These are phyloP conservation scores for Picea abies DNA, from an alignment of 83 land plant species.

Conservation along the genomic window DNA sequence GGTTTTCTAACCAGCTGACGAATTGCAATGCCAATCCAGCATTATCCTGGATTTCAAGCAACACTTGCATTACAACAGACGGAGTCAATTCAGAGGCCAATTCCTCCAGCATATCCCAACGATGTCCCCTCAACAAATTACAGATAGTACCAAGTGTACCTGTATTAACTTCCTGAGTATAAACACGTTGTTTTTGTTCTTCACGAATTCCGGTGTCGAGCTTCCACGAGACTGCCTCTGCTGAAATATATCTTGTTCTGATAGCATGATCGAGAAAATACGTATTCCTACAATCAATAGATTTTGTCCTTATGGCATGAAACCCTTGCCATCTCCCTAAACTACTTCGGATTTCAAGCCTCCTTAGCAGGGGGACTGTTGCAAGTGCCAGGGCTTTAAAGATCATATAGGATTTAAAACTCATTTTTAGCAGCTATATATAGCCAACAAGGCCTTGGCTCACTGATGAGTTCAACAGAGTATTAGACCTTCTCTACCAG, in stretches of 20 bases:
- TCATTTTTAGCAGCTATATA: not conserved
- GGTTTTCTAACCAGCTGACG: not conserved
- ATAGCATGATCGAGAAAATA: not conserved
- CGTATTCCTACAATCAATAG: not conserved
- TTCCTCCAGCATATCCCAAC: conserved; percentile 9
- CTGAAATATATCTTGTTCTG: not conserved
- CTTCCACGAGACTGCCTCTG: not conserved
- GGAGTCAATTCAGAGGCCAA: not conserved
- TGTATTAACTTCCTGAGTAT: not conserved
- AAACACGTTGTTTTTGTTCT: not conserved
- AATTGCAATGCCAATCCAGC: not conserved
- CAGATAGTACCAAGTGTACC: not conserved
- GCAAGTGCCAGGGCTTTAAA: not conserved
- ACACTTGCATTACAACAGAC: not conserved
- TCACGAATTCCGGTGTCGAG: not conserved
- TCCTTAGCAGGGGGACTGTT: not conserved
- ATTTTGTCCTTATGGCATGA: not conserved
- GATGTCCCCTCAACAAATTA: not conserved
- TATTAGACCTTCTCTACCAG: no score
- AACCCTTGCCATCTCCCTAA: not conserved
- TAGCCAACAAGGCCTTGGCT: no score
- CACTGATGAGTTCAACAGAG: no score
- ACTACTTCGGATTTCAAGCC: not conserved
- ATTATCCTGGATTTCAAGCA: not conserved
- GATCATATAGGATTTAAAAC: not conserved